Percentiles rank a stretch among this genome's conserved stretches.
Evolutionary conservation across 1,139 yeast species (phyloP).

Genomic region (Hyphopichia fennica): DNA sequence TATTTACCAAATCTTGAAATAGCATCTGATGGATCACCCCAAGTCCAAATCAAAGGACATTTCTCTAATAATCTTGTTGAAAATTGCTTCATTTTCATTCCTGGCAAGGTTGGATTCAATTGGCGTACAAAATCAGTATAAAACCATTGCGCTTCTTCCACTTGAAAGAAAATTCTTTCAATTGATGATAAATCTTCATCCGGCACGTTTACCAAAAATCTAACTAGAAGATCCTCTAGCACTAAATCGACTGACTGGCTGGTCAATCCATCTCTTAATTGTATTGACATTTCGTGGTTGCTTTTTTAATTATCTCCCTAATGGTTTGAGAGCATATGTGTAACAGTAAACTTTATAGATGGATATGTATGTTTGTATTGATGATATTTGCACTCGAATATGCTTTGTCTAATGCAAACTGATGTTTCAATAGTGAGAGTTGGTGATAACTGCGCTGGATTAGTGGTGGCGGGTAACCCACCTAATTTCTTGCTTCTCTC

Average conservation of each 20-base stretch:
- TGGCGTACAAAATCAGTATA: slow-evolving; percentile 82
- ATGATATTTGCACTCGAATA: not conserved
- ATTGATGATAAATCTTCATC: slow-evolving; percentile 83
- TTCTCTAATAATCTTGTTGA: slow-evolving; percentile 68
- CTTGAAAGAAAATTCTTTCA: slow-evolving; percentile 87
- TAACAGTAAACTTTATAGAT: not conserved
- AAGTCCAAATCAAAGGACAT: slow-evolving; percentile 85
- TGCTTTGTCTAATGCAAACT: not conserved
- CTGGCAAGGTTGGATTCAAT: slow-evolving; percentile 74
- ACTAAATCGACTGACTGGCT: slow-evolving; percentile 69
- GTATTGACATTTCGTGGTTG: slow-evolving; percentile 46
- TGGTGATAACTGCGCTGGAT: not conserved
- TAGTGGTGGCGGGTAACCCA: not conserved
- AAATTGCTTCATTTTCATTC: slow-evolving; percentile 78
- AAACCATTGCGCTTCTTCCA: slow-evolving; percentile 99
- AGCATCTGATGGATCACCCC: slow-evolving; percentile 80
- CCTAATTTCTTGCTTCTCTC: too few relatives aligned
- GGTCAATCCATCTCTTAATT: slow-evolving; percentile 54
- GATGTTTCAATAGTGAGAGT: not conserved
- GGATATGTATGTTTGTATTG: not conserved
- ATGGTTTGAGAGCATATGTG: not conserved
- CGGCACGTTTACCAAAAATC: slow-evolving; percentile 91
- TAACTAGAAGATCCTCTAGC: slow-evolving; percentile 81
- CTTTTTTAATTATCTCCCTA: not conserved
- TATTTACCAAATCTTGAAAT: slow-evolving; percentile 76